phyloP scores from a whole-genome alignment of 2,329 filamentous ascomycete species.

The Beauveria asiatica region DNA sequence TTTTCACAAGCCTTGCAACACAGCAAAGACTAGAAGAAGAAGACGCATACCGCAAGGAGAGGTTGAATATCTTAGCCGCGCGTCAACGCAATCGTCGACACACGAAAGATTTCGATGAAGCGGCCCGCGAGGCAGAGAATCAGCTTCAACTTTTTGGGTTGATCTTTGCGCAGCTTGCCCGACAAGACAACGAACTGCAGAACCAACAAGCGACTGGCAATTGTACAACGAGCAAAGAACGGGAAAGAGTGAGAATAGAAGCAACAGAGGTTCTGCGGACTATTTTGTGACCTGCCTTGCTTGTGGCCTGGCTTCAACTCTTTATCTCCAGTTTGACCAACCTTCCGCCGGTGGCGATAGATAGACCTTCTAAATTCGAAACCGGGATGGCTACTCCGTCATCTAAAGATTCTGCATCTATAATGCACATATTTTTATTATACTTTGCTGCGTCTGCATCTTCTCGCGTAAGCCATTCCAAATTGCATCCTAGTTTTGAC shows the following conservation, averaged over 20 bases:
- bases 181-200: no score
- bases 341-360: not conserved
- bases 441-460: not conserved
- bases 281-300: not conserved
- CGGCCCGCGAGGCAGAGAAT: no score
- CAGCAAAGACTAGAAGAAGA: not conserved
- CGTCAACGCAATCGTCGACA: no score
- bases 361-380: not conserved
- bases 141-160: no score
- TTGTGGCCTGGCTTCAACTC: not conserved
- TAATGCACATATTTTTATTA: not conserved
- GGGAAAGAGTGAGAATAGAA: no score
- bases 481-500: not conserved
- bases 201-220: no score
- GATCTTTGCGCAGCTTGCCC: no score
- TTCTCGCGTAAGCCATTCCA: not conserved
- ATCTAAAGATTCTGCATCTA: not conserved
- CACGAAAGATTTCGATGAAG: no score
- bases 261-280: no score
- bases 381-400: not conserved
- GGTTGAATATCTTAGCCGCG: no score
- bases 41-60: conserved; percentile 3
- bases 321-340: not conserved
- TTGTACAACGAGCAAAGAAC: no score
- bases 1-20: not conserved